phyloP scores from a whole-genome alignment of 2,329 filamentous ascomycete genomes.

The Lecanoromycetidae sp. region DNA sequence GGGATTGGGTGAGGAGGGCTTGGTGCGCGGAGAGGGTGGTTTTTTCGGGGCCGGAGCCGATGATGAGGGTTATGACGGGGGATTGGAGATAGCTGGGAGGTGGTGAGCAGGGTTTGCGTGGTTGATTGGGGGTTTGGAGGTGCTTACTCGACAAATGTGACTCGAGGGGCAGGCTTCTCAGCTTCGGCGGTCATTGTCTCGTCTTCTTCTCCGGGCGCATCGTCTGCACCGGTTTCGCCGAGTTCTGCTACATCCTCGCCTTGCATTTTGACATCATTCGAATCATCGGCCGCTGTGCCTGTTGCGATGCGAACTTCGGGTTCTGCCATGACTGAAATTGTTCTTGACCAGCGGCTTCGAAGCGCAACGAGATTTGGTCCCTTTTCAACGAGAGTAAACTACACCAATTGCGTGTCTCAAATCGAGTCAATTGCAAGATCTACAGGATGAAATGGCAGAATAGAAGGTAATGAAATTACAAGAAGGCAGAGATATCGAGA shows the following conservation, averaged over 20 bases:
- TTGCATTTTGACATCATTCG: constrained; percentile 22
- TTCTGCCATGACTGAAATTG: constrained; percentile 18
- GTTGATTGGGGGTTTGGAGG: not conserved
- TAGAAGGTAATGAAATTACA: not conserved
- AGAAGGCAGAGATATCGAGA: not conserved
- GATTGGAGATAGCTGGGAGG: constrained; percentile 48
- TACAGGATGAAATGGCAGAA: too few relatives aligned
- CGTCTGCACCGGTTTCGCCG: constrained; percentile 18
- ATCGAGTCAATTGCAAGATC: too few relatives aligned
- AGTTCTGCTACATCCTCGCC: constrained; percentile 18
- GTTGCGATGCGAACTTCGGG: constrained; percentile 20
- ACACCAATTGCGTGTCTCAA: too few relatives aligned
- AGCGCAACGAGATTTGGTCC: not conserved
- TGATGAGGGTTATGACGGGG: constrained; percentile 55
- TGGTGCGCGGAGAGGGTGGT: constrained; percentile 68
- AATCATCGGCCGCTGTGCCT: constrained; percentile 17
- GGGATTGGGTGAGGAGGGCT: constrained; percentile 59
- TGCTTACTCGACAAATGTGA: constrained; percentile 17
- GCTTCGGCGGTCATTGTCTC: constrained; percentile 14
- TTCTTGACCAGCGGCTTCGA: not conserved
- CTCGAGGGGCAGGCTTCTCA: constrained; percentile 1
- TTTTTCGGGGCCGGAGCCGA: constrained; percentile 48
- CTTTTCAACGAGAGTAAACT: too few relatives aligned
- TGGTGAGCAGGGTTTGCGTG: not conserved
- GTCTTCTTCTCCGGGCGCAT: constrained; percentile 17